Evolutionary conservation across 495 filamentous ascomycete species (phyloP).

Genomic region (Achaetomiella virescens): DNA sequence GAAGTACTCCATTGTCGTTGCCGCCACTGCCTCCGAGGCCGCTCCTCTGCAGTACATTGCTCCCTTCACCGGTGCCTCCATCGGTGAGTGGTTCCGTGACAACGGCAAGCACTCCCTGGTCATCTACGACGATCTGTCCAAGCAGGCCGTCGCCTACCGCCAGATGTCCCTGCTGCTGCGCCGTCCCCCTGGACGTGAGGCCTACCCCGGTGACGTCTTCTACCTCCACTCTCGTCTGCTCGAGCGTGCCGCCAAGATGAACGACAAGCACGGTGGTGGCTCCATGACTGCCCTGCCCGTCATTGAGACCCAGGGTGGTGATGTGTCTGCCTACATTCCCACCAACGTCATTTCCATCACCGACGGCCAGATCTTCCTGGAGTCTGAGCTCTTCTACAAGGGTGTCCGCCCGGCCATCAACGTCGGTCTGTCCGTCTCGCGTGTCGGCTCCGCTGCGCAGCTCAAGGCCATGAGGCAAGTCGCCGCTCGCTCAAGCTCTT

Average conservation of each 20-base stretch:
- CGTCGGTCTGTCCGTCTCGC: constrained; percentile 99
- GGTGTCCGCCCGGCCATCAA: constrained; percentile 99
- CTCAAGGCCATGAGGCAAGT: constrained; percentile 99
- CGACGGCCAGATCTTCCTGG: constrained; percentile 99
- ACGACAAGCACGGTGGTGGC: constrained; percentile 88
- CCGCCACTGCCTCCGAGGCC: constrained; percentile 98
- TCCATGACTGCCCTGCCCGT: constrained; percentile 96
- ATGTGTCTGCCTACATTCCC: constrained; percentile 99
- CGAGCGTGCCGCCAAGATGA: constrained; percentile 99
- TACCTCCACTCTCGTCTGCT: constrained; percentile 99
- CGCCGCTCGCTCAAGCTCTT: constrained; percentile 98
- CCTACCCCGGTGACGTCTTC: constrained; percentile 99
- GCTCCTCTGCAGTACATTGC: constrained; percentile 85
- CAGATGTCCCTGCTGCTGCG: constrained; percentile 99
- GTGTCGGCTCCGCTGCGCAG: constrained; percentile 98
- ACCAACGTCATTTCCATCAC: constrained; percentile 99
- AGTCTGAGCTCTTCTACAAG: constrained; percentile 99
- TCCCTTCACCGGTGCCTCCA: constrained; percentile 76
- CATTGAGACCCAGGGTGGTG: constrained; percentile 99
- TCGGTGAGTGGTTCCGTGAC: constrained; percentile 88
- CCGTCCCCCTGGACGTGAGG: constrained; percentile 99
- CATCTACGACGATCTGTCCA: constrained; percentile 94
- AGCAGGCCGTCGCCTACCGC: constrained; percentile 99
- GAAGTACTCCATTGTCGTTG: constrained; percentile 95
- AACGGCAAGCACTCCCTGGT: constrained; percentile 88